These are phyloP conservation scores for Agrocybe praecox DNA, from an alignment of 768 basidiomycete species.

Conservation along the genomic window DNA sequence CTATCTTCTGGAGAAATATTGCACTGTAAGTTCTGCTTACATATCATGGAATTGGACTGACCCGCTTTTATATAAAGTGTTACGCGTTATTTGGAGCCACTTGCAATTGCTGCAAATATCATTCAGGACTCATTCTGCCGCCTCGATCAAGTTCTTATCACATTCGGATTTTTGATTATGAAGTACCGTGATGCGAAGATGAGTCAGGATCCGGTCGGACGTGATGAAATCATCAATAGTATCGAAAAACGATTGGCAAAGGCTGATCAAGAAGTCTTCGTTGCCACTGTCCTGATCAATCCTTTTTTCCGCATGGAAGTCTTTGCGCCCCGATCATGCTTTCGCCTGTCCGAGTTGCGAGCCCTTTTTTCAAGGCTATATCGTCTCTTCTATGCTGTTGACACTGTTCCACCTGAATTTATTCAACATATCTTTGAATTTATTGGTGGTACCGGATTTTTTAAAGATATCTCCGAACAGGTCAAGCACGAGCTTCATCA, in stretches of 20 bases:
- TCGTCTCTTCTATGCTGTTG: too few relatives aligned
- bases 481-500: too few relatives aligned
- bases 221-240: constrained; percentile 27
- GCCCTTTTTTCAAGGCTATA: too few relatives aligned
- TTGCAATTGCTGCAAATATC: constrained; percentile 30
- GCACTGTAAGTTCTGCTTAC: constrained; percentile 21
- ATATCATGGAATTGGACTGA: not conserved
- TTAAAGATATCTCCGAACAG: too few relatives aligned
- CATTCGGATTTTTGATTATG: constrained; percentile 27
- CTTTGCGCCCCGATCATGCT: too few relatives aligned
- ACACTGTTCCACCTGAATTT: too few relatives aligned
- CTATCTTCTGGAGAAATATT: constrained; percentile 31
- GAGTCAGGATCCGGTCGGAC: constrained; percentile 14
- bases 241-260: constrained; percentile 29
- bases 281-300: too few relatives aligned
- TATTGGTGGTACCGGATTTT: too few relatives aligned
- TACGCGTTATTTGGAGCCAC: constrained; percentile 28
- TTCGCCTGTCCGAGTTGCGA: too few relatives aligned
- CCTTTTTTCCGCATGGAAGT: too few relatives aligned
- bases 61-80: constrained; percentile 18
- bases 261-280: constrained; percentile 3
- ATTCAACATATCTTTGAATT: too few relatives aligned
- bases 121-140: constrained; percentile 27
- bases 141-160: constrained; percentile 31
- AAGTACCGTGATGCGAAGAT: constrained; percentile 16